These are phyloP conservation scores for Paramecium primaurelia DNA, from an alignment of 73 alveolate species.

Conservation along the genomic window DNA sequence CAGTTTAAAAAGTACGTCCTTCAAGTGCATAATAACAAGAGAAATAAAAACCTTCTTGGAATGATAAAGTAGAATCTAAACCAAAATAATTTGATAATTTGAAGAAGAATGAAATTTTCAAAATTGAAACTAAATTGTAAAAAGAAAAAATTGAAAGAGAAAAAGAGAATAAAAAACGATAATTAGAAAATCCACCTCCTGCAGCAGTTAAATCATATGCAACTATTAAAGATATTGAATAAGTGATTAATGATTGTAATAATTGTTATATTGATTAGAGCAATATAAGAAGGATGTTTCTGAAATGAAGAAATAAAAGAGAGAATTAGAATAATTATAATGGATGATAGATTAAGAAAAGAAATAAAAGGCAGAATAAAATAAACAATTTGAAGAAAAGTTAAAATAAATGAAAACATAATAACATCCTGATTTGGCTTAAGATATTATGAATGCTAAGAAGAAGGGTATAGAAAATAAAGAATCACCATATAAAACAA, in stretches of 20 bases:
- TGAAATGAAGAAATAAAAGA: not conserved
- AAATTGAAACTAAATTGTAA: not conserved
- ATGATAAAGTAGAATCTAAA: not conserved
- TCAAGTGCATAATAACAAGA: not conserved
- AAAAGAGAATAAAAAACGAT: not conserved
- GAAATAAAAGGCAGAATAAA: not conserved
- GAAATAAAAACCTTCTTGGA: not conserved
- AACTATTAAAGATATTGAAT: not conserved
- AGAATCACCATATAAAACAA: not conserved
- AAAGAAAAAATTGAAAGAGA: not conserved
- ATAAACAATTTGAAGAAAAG: not conserved
- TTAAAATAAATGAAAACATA: not conserved
- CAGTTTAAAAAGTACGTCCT: not conserved
- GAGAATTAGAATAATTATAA: constrained; percentile 2
- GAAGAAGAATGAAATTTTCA: constrained; percentile 36
- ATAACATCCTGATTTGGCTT: not conserved
- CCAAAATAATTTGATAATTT: not conserved
- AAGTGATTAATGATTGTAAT: not conserved
- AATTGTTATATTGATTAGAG: not conserved
- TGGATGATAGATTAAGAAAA: constrained; percentile 30
- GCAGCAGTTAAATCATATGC: not conserved
- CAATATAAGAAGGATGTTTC: not conserved
- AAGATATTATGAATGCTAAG: not conserved
- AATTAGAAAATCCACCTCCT: not conserved
- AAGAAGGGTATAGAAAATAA: not conserved